Conservation (phyloP, 768 basidiomycete genomes). For the Psilocybe azurescens region DNA sequence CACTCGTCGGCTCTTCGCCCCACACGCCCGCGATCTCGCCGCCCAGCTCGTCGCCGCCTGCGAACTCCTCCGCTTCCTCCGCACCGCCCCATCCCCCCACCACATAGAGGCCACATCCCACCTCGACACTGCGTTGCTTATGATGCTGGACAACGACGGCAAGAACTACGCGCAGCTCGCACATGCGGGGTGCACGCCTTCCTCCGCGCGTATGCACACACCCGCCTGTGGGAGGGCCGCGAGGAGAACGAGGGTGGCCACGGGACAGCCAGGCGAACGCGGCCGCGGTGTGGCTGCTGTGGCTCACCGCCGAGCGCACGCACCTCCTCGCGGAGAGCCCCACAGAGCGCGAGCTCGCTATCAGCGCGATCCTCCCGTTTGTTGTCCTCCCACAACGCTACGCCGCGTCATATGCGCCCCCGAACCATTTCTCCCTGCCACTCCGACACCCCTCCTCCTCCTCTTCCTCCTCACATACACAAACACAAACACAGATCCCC, state of each 20-base stretch:
- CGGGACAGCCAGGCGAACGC: conserved; percentile 51
- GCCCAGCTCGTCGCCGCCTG: conserved; percentile 47
- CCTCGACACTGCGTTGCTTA: conserved; percentile 55
- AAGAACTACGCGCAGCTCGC: conserved; percentile 64
- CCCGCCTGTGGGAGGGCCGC: conserved; percentile 48
- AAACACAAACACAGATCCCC: conserved; percentile 45
- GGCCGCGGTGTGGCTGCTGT: conserved; percentile 66
- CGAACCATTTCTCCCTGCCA: conserved; percentile 49
- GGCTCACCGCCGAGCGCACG: conserved; percentile 57
- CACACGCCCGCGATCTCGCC: conserved; percentile 33
- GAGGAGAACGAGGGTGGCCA: conserved; percentile 55
- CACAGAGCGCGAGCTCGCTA: conserved; percentile 31
- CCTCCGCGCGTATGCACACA: conserved; percentile 48
- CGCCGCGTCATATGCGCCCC: conserved; percentile 61
- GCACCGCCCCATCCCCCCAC: background rate
- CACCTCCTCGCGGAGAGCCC: conserved; percentile 25
- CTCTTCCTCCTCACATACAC: no score
- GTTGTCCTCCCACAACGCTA: conserved; percentile 59
- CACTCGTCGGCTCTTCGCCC: conserved; percentile 52
- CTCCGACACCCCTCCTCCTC: conserved; percentile 31
- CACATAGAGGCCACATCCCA: conserved; percentile 27
- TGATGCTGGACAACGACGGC: conserved; percentile 73
- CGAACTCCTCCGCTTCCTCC: conserved; percentile 37
- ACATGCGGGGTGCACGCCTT: conserved; percentile 52
- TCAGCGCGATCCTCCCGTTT: conserved; percentile 34